Base-by-base conservation (phyloP, 1,284 basidiomycete species). In the Ceratobasidium sp. region DNA sequence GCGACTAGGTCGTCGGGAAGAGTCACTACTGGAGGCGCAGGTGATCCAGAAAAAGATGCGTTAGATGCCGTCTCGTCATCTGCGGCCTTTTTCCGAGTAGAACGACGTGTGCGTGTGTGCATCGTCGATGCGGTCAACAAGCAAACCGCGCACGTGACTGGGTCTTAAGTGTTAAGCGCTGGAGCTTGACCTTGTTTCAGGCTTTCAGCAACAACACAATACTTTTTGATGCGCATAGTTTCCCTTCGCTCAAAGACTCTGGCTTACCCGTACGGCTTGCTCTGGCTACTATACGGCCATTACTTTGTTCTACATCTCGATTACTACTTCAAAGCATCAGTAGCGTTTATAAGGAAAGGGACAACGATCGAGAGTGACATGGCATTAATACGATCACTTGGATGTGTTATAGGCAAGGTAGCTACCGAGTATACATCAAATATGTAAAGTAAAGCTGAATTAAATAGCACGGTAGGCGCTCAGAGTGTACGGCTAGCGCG, bases 101-200 rank as follows among this genome's bases (percentile, higher is more conserved):
- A 53, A n/a, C 68, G 35, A 33, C 68, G 68, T 54, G 68, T 71
- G 26, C 68, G 68, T 20, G 68, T 60, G 42, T 71, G 68, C 68
- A 71, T 71, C 56, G 56, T 71, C 56, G 68, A 71, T 71, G 68
- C 68, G 68, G 68, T 71, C 68, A 71, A 71, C 56, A 71, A 58
- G 35, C 17, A 33, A 60, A 15, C 31, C n/a, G 31, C 5, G 39
- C 68, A 71, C 68, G 68, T 71, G 68, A 58, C 23, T 54, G 20
- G 11, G 31, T 58, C n/a, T n/a, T n/a, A n/a, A n/a, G n/a, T 58
- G 31, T 58, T 13, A 4, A 7, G 1, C 33, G 20, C 5, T 17
- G 33, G 56, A 28, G 56, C 56, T 31, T 58, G 56, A 10, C 23
- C 39, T 42, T 42, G 39, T 42, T 42, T 42, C 13, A 42, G 39